phyloP scores from a whole-genome alignment of 345 rosid species.

The Brassica incana region DNA sequence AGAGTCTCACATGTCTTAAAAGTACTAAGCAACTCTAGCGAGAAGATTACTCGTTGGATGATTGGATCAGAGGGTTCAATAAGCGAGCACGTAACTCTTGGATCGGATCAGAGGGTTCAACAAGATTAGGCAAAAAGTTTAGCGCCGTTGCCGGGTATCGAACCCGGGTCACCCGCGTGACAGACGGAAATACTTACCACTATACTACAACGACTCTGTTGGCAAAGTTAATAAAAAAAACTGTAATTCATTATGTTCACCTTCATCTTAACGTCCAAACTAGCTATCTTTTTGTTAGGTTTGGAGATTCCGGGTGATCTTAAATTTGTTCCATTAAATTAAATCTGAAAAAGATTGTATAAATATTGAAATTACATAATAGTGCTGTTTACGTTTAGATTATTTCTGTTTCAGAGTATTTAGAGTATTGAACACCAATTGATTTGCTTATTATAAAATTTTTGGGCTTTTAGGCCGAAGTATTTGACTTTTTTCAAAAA shows the following conservation, averaged over 20 bases:
- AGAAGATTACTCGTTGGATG: not conserved
- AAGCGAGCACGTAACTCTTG: not conserved
- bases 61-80: not conserved
- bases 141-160: slow-evolving; percentile 52
- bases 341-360: not conserved
- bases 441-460: not conserved
- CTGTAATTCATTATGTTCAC: not conserved
- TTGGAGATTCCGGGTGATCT: not conserved
- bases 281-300: not conserved
- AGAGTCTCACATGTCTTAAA: not conserved
- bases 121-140: not conserved
- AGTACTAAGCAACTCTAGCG: not conserved
- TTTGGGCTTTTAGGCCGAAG: slow-evolving; percentile 12
- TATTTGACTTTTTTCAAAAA: slow-evolving; percentile 18
- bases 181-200: slow-evolving; percentile 91
- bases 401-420: no score
- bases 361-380: not conserved
- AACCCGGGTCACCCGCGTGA: slow-evolving; percentile 97
- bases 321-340: not conserved
- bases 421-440: not conserved
- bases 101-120: not conserved
- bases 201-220: slow-evolving; percentile 79
- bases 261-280: not conserved
- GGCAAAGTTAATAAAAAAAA: not conserved
- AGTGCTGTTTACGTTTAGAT: not conserved